Evolutionary conservation across 306 rosid genomes (phyloP).

Genomic region (Ammopiptanthus mongolicus): DNA sequence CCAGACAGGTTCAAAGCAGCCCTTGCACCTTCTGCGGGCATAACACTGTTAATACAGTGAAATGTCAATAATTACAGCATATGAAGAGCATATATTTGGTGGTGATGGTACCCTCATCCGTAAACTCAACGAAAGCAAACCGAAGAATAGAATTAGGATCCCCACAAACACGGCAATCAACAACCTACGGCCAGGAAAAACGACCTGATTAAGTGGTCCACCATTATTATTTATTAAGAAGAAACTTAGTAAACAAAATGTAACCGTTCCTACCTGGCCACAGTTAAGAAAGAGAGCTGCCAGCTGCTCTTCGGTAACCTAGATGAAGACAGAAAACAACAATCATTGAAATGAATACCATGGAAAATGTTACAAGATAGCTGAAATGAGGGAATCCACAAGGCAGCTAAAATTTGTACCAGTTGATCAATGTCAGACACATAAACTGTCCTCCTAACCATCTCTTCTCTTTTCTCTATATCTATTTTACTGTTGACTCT

Average conservation of each 20-base stretch:
- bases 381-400: not conserved
- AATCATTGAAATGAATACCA: slow-evolving; percentile 10
- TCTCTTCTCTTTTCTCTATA: slow-evolving; percentile 76
- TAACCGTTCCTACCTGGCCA: slow-evolving; percentile 64
- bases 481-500: slow-evolving; percentile 58
- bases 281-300: slow-evolving; percentile 90
- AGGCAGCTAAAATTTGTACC: slow-evolving; percentile 34
- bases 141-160: slow-evolving; percentile 97
- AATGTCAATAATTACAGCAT: not conserved
- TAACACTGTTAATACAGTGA: slow-evolving; percentile 24
- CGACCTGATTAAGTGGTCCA: slow-evolving; percentile 20
- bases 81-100: not conserved
- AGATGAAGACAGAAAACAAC: slow-evolving; percentile 22
- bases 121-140: slow-evolving; percentile 93
- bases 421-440: slow-evolving; percentile 97
- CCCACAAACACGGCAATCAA: slow-evolving; percentile 97
- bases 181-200: slow-evolving; percentile 54
- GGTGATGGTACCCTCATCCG: slow-evolving; percentile 74
- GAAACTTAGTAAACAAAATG: not conserved
- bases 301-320: slow-evolving; percentile 98
- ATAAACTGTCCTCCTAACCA: slow-evolving; percentile 92
- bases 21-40: slow-evolving; percentile 83
- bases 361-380: not conserved
- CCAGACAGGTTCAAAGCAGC: slow-evolving; percentile 90
- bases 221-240: slow-evolving; percentile 1